These are phyloP conservation scores for Adansonia madagascariensis DNA, from an alignment of 441 rosid species.

Conservation along the genomic window DNA sequence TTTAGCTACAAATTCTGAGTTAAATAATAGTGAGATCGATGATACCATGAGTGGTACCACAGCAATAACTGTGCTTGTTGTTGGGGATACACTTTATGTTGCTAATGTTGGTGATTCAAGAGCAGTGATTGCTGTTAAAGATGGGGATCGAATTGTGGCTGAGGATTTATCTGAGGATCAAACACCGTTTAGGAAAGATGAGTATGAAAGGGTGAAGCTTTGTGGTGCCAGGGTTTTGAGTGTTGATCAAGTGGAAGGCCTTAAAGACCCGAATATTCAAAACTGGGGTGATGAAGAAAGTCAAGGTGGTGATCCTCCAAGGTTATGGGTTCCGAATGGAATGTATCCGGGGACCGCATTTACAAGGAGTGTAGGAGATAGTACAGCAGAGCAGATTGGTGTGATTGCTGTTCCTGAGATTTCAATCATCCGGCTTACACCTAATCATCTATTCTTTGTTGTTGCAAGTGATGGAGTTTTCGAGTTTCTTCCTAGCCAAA, in stretches of 20 bases:
- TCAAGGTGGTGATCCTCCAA: constrained; percentile 86
- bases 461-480: constrained; percentile 97
- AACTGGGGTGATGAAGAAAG: constrained; percentile 88
- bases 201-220: constrained; percentile 80
- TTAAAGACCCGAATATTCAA: constrained; percentile 79
- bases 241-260: constrained; percentile 86
- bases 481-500: constrained; percentile 93
- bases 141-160: constrained; percentile 60
- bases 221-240: constrained; percentile 92
- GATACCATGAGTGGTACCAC: constrained; percentile 95
- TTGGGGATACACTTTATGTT: constrained; percentile 74
- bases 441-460: constrained; percentile 77
- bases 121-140: constrained; percentile 75
- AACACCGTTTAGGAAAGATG: constrained; percentile 92
- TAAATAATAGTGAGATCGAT: constrained; percentile 73
- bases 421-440: constrained; percentile 57
- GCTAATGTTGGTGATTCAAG: constrained; percentile 97
- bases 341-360: constrained; percentile 94
- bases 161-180: constrained; percentile 86
- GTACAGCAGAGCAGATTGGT: constrained; percentile 80
- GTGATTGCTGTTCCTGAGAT: constrained; percentile 88
- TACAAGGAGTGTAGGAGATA: constrained; percentile 87
- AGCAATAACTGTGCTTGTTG: constrained; percentile 83
- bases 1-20: constrained; percentile 57
- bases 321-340: constrained; percentile 91